phyloP scores from a whole-genome alignment of 306 rosid species.

The Amphicarpaea edgeworthii region DNA sequence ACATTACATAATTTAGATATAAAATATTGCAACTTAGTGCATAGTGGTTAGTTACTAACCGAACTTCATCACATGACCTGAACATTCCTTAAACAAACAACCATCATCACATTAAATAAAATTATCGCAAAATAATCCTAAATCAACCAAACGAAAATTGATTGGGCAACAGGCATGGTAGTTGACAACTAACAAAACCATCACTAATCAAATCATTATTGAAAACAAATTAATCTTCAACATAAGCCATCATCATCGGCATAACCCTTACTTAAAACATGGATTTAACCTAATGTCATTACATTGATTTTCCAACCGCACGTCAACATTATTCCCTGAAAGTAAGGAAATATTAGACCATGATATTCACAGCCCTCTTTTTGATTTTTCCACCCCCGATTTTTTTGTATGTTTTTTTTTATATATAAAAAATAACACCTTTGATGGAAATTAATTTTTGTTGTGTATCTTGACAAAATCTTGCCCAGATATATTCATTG shows the following conservation, averaged over 20 bases:
- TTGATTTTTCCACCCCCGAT: too few relatives aligned
- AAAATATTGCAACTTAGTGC: slow-evolving; percentile 1
- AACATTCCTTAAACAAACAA: background rate
- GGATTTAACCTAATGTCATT: slow-evolving; percentile 36
- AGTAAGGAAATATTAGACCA: too few relatives aligned
- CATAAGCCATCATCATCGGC: slow-evolving; percentile 7
- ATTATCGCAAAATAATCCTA: background rate
- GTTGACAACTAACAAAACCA: slow-evolving; percentile 26
- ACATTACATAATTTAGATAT: background rate
- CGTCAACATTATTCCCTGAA: background rate
- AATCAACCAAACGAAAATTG: background rate
- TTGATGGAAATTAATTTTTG: too few relatives aligned
- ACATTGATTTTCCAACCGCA: background rate
- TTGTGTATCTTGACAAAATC: too few relatives aligned
- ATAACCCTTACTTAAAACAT: slow-evolving; percentile 22
- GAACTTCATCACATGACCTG: background rate
- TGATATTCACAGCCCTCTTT: too few relatives aligned
- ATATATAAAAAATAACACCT: too few relatives aligned
- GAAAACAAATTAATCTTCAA: slow-evolving; percentile 1
- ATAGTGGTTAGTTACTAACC: background rate
- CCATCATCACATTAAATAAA: background rate
- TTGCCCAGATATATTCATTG: too few relatives aligned
- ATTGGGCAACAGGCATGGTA: background rate
- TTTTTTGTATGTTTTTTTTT: too few relatives aligned
- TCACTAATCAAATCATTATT: slow-evolving; percentile 32